phyloP scores from a whole-genome alignment of 2,329 filamentous ascomycete species.

The Meredithiella fracta region DNA sequence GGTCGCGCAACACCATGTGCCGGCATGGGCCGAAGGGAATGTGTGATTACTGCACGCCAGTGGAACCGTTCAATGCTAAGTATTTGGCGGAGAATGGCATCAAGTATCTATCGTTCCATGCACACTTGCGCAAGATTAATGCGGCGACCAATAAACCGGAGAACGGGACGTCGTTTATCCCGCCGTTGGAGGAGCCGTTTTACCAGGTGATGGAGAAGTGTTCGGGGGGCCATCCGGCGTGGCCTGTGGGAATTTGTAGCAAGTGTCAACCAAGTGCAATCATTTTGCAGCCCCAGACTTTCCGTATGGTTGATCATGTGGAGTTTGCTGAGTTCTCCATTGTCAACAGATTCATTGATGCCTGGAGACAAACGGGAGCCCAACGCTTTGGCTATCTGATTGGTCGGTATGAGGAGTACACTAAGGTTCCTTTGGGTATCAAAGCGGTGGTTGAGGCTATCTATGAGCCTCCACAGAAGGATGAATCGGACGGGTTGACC shows the following conservation, averaged over 20 bases:
- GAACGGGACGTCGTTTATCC: slow-evolving; percentile 85
- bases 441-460: slow-evolving; percentile 96
- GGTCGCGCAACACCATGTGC: slow-evolving; percentile 77
- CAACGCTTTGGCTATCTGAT: slow-evolving; percentile 86
- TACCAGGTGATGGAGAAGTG: slow-evolving; percentile 80
- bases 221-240: slow-evolving; percentile 79
- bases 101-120: slow-evolving; percentile 94
- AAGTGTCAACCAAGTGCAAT: slow-evolving; percentile 98
- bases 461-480: slow-evolving; percentile 83
- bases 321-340: slow-evolving; percentile 78
- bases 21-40: slow-evolving; percentile 92
- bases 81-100: slow-evolving; percentile 94
- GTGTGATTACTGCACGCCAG: slow-evolving; percentile 97
- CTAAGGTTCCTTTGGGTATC: slow-evolving; percentile 78
- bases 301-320: slow-evolving; percentile 95
- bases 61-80: slow-evolving; percentile 81
- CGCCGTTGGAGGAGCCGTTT: slow-evolving; percentile 81
- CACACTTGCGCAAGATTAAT: slow-evolving; percentile 87
- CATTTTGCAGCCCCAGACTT: slow-evolving; percentile 80
- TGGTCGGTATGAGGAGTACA: slow-evolving; percentile 77
- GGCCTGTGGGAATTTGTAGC: slow-evolving; percentile 92
- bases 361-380: slow-evolving; percentile 71
- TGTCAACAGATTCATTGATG: slow-evolving; percentile 78
- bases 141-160: slow-evolving; percentile 93
- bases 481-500: slow-evolving; percentile 77